Evolutionary conservation across 2,329 filamentous ascomycete species (phyloP).

Genomic region (Fusarium sp.): DNA sequence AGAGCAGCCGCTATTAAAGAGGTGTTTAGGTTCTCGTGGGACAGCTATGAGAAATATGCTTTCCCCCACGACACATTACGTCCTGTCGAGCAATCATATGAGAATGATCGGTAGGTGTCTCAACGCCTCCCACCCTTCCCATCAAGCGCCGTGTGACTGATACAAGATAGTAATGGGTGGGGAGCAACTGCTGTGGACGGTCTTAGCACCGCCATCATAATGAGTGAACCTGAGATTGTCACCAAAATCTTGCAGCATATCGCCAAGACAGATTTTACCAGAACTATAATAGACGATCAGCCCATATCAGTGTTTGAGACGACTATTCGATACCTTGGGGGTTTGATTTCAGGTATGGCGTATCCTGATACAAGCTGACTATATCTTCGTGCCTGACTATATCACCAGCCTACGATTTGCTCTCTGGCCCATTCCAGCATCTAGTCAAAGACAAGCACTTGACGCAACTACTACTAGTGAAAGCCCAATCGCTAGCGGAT

Average conservation of each 20-base stretch:
- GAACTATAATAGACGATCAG: constrained; percentile 5
- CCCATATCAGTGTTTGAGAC: constrained; percentile 31
- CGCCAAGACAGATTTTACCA: constrained; percentile 25
- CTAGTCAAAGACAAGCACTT: background rate
- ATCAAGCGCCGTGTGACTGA: background rate
- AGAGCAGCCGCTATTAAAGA: constrained; percentile 22
- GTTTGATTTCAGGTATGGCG: constrained; percentile 18
- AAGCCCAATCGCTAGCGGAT: constrained; percentile 10
- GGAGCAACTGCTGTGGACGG: constrained; percentile 36
- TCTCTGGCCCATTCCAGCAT: constrained; percentile 26
- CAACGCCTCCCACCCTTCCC: no score
- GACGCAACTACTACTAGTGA: background rate
- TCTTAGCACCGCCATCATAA: constrained; percentile 33
- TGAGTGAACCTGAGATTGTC: constrained; percentile 29
- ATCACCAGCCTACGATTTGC: constrained; percentile 22
- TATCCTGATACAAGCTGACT: background rate
- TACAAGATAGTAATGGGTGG: constrained; percentile 32
- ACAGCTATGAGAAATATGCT: constrained; percentile 31
- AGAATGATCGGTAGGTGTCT: constrained; percentile 27
- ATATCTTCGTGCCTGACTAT: background rate
- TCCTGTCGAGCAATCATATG: constrained; percentile 15
- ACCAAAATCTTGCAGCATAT: constrained; percentile 30
- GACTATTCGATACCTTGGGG: constrained; percentile 34
- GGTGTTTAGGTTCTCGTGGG: constrained; percentile 33
- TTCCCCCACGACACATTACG: constrained; percentile 31